These are phyloP conservation scores for Mallotus nudiflorus DNA, from an alignment of 345 rosid genomes.

Conservation along the genomic window DNA sequence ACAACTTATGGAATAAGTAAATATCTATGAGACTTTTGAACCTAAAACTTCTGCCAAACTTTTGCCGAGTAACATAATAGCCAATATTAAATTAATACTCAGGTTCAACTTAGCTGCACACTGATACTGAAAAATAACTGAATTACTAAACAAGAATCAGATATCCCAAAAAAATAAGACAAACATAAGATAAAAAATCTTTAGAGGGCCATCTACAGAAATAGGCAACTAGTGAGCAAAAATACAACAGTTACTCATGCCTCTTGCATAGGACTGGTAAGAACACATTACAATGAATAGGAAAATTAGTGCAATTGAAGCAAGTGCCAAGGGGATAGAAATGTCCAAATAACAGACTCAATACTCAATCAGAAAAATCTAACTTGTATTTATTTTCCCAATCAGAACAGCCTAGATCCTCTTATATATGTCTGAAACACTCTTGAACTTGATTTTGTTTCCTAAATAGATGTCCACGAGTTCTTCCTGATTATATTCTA, in stretches of 20 bases:
- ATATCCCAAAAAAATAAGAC: neutral
- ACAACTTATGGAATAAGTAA: neutral
- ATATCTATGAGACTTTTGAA: neutral
- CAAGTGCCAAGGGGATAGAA: neutral
- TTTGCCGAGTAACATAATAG: neutral
- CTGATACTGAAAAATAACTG: neutral
- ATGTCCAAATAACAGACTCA: neutral
- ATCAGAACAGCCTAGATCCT: too few relatives aligned
- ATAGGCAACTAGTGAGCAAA: neutral
- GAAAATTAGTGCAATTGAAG: neutral
- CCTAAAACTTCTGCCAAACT: neutral
- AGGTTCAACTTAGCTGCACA: neutral
- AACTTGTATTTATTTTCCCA: neutral
- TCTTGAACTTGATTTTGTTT: neutral
- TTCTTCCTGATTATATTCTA: neutral
- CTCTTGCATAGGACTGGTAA: too few relatives aligned
- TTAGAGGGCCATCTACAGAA: neutral
- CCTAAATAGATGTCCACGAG: neutral
- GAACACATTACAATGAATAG: neutral
- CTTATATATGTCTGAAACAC: too few relatives aligned
- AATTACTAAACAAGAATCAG: neutral
- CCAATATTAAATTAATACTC: neutral
- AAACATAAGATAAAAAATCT: neutral
- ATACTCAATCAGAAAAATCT: neutral
- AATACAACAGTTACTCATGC: too few relatives aligned